Evolutionary conservation across 2,329 filamentous ascomycete genomes (phyloP), one percentile per base, ranked within the genome.

Genomic region (Phialemonium atrogriseum): DNA sequence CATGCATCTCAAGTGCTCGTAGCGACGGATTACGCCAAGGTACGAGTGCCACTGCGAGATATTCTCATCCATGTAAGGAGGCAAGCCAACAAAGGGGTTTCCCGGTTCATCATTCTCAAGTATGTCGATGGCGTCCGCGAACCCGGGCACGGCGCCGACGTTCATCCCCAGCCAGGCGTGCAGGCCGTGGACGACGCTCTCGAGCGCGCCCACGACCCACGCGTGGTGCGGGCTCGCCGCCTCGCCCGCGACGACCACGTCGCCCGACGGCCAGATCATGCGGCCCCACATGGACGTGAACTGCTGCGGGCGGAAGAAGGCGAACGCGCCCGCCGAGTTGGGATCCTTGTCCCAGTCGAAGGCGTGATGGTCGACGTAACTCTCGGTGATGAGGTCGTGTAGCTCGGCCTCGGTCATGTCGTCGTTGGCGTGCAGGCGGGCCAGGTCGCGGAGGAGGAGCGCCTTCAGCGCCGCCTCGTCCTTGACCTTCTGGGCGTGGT

Each of bases 251-350:
- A 58, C 39, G 35, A 46, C 25, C 6, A 54, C 32, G 6, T 43
- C 39, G 6, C 47, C 42, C 5, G 43, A 27, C 10, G 49, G 49
- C 19, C 39, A 39, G 20, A 38, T 33, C n/a, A 58, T 34, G 10
- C 43, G 23, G 8, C 46, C 44, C 25, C 42, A 51, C 32, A 54
- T 30, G 12, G 38, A 40, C 13, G 30, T 37, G 43, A 54, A 59
- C 34, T 59, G 52, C 4, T 46, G 44, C 1, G 56, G 50, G 2
- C 51, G 41, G 34, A 56, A 60, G 25, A 45, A 38, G 2, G 52
- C 54, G 34, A 55, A 57, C 1, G 55, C 54, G 5, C 54, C 56
- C 2, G 41, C 33, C 18, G 46, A 38, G 24, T 40, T 36, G 7
- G 41, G 29, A 37, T 59, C 54, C 2, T 44, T 35, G 18, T 41